These are phyloP conservation scores for Skeletonema grethae DNA, from an alignment of 108 stramenopile species.

Conservation along the genomic window DNA sequence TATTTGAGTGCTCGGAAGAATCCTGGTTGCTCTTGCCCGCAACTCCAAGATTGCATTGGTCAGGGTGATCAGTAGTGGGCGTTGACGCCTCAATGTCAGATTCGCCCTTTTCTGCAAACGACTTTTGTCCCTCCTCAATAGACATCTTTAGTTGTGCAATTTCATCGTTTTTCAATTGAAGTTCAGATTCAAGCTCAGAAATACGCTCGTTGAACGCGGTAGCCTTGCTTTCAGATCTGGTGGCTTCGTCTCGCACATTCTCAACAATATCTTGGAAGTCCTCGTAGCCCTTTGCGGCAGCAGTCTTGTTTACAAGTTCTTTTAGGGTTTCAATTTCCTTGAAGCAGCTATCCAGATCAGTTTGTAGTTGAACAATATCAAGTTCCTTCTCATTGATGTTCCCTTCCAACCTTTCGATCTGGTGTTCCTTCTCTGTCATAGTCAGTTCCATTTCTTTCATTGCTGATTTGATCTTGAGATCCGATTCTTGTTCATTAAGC, in stretches of 20 bases:
- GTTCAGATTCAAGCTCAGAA: conserved; percentile 15
- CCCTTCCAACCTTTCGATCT: neutral
- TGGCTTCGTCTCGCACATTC: conserved; percentile 5
- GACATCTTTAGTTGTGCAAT: neutral
- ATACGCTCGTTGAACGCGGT: conserved; percentile 11
- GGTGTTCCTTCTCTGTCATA: neutral
- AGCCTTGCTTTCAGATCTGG: conserved; percentile 4
- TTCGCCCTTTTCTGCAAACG: neutral
- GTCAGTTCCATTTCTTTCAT: neutral
- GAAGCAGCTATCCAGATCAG: conserved; percentile 21
- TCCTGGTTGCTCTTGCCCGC: neutral
- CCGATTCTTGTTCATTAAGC: neutral
- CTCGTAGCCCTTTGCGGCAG: neutral
- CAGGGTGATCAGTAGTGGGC: neutral
- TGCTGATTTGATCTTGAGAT: neutral
- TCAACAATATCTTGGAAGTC: conserved; percentile 19
- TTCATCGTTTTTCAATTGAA: conserved; percentile 1
- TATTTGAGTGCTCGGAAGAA: neutral
- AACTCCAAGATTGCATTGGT: neutral
- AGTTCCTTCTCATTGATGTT: conserved; percentile 9
- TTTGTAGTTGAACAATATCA: conserved; percentile 12
- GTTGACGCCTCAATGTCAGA: neutral
- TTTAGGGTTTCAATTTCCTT: conserved; percentile 23
- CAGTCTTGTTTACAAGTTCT: conserved; percentile 9
- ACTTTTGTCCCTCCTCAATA: neutral